Evolutionary conservation across 345 rosid species (phyloP).

Genomic region (Populus deltoides): DNA sequence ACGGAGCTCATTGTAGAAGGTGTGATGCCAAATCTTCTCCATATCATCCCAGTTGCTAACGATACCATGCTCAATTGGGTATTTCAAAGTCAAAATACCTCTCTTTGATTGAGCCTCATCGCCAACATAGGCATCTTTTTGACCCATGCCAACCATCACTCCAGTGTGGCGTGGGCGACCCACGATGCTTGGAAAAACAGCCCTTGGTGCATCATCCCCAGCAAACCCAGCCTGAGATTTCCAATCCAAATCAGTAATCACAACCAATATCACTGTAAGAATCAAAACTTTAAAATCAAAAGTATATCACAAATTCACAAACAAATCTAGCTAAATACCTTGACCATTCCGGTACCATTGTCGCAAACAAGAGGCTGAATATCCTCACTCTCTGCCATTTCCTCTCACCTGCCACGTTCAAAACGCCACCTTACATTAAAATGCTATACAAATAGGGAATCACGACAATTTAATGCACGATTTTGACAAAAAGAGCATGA

Average conservation of each 20-base stretch:
- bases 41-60: slow-evolving; percentile 67
- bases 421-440: slow-evolving; percentile 1
- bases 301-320: neutral
- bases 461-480: neutral
- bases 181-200: slow-evolving; percentile 55
- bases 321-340: slow-evolving; percentile 33
- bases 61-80: slow-evolving; percentile 63
- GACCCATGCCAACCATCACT: slow-evolving; percentile 64
- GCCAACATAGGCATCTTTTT: slow-evolving; percentile 67
- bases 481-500: neutral
- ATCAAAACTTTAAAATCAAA: neutral
- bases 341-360: slow-evolving; percentile 70
- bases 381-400: slow-evolving; percentile 62
- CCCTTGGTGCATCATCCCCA: slow-evolving; percentile 56
- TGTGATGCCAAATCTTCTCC: slow-evolving; percentile 67
- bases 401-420: slow-evolving; percentile 28
- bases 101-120: slow-evolving; percentile 73
- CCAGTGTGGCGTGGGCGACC: slow-evolving; percentile 60
- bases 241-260: neutral
- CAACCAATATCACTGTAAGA: neutral
- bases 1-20: slow-evolving; percentile 65
- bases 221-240: slow-evolving; percentile 51
- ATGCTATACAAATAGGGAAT: neutral
- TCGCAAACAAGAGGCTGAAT: slow-evolving; percentile 65
- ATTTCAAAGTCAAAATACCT: slow-evolving; percentile 61